Evolutionary conservation across 2,329 filamentous ascomycete species (phyloP).

Genomic region (Exophiala calicioides): DNA sequence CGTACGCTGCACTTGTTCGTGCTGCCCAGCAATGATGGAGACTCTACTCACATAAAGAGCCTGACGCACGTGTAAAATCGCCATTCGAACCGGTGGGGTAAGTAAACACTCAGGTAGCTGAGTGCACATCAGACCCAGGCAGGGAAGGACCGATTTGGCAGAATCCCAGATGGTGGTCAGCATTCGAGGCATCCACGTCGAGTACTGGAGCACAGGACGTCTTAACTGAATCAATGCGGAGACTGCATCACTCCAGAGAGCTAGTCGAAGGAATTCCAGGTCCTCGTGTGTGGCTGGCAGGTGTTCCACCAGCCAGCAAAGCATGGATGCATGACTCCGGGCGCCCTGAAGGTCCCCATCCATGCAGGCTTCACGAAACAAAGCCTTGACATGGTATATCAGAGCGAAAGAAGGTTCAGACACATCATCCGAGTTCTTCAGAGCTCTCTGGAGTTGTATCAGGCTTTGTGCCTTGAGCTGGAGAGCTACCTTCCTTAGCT

Average conservation of each 20-base stretch:
- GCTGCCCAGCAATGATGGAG: background rate
- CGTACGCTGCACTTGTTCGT: background rate
- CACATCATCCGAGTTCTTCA: background rate
- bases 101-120: background rate
- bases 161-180: constrained; percentile 3
- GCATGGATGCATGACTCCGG: background rate
- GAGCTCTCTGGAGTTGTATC: background rate
- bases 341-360: constrained; percentile 1
- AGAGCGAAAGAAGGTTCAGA: background rate
- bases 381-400: constrained; percentile 8
- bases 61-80: constrained; percentile 2
- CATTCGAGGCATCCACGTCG: constrained; percentile 6
- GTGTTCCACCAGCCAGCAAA: constrained; percentile 1
- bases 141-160: background rate
- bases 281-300: background rate
- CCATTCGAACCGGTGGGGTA: background rate
- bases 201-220: constrained; percentile 6
- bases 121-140: background rate
- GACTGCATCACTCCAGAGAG: constrained; percentile 1
- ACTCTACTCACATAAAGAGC: constrained; percentile 1
- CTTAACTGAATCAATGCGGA: constrained; percentile 8
- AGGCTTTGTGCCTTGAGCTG: constrained; percentile 3
- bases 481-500: background rate
- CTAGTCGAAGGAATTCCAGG: background rate
- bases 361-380: constrained; percentile 4